phyloP scores from a whole-genome alignment of 2,329 filamentous ascomycete species.

The Tolypocladium guangdongense region DNA sequence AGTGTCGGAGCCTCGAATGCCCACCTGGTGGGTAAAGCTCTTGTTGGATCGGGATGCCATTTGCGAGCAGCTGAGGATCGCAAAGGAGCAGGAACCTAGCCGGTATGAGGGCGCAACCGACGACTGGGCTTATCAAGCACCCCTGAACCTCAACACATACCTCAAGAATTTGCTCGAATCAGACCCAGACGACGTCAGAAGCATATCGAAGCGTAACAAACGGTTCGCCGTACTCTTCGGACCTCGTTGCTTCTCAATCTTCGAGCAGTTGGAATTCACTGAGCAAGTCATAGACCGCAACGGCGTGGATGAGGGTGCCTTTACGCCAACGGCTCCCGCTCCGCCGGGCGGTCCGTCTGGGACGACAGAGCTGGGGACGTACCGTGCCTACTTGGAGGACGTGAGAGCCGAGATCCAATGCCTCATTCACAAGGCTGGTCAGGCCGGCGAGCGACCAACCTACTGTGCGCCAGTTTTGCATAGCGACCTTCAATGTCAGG shows the following conservation, averaged over 20 bases:
- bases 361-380: constrained; percentile 27
- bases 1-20: constrained; percentile 37
- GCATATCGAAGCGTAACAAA: constrained; percentile 46
- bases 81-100: constrained; percentile 32
- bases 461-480: constrained; percentile 22
- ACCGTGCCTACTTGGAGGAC: constrained; percentile 38
- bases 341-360: constrained; percentile 20
- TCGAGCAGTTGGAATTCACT: constrained; percentile 37
- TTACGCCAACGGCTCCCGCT: constrained; percentile 22
- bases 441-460: constrained; percentile 16
- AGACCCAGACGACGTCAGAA: constrained; percentile 24
- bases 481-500: constrained; percentile 17
- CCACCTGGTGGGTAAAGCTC: constrained; percentile 27
- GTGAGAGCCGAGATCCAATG: constrained; percentile 37
- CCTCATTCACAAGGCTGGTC: constrained; percentile 24
- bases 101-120: constrained; percentile 34
- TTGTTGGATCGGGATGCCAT: constrained; percentile 36
- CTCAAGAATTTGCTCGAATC: constrained; percentile 36
- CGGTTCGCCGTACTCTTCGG: constrained; percentile 44
- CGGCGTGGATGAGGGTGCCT: constrained; percentile 27
- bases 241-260: constrained; percentile 35
- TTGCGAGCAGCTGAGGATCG: constrained; percentile 23
- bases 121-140: constrained; percentile 27
- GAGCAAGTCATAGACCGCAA: constrained; percentile 27
- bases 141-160: constrained; percentile 38